Evolutionary conservation across 192 early-diverging fungal genomes (phyloP).

Genomic region (Funneliformis geosporum): DNA sequence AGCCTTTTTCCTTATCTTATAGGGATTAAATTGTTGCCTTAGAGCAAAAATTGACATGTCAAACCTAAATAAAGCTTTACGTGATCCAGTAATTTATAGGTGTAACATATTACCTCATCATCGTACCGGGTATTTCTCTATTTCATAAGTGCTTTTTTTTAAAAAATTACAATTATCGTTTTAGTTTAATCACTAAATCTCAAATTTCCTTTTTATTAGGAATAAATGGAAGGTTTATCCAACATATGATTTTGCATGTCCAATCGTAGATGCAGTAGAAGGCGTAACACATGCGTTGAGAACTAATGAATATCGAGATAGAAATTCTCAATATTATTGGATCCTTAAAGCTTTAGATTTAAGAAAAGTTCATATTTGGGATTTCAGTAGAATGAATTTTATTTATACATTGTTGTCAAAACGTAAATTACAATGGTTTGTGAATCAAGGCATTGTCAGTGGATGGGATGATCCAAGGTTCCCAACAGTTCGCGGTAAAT

Average conservation of each 20-base stretch:
- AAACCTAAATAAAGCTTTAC: conserved; percentile 85
- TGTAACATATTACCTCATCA: conserved; percentile 91
- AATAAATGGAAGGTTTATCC: conserved; percentile 96
- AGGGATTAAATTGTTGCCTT: conserved; percentile 80
- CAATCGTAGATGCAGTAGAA: conserved; percentile 93
- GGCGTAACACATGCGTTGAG: conserved; percentile 98
- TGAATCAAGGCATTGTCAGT: conserved; percentile 78
- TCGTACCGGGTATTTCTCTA: conserved; percentile 65
- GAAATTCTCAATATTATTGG: conserved; percentile 97
- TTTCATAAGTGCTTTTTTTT: background rate
- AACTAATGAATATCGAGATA: conserved; percentile 97
- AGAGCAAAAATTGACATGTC: conserved; percentile 95
- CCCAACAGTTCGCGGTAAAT: conserved; percentile 77
- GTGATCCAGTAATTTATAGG: conserved; percentile 97
- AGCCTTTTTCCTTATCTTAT: too few species aligned
- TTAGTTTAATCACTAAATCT: background rate
- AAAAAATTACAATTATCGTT: background rate
- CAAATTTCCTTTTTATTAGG: conserved; percentile 8
- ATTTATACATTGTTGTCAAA: conserved; percentile 98
- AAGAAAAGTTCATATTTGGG: conserved; percentile 91
- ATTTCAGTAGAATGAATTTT: conserved; percentile 95
- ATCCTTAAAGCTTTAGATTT: conserved; percentile 84
- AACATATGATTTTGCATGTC: conserved; percentile 98
- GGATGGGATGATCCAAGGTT: conserved; percentile 92
- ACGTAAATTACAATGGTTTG: conserved; percentile 97